phyloP scores from a whole-genome alignment of 2,329 filamentous ascomycete species.

The Claviceps humidiphila region DNA sequence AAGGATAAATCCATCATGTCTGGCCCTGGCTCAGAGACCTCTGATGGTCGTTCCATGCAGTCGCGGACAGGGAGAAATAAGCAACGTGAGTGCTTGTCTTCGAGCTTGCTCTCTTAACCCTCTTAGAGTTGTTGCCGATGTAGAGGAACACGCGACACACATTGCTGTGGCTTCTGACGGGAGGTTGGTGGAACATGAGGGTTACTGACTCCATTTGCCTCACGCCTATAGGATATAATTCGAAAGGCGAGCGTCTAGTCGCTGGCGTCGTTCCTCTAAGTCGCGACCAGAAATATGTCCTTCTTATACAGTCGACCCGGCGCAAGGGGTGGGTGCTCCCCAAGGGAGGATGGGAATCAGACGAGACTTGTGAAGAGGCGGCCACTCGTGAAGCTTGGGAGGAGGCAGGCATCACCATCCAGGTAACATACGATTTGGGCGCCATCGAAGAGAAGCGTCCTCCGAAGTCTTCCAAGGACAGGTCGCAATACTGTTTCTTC shows the following conservation, averaged over 20 bases:
- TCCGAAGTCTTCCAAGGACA: conserved; percentile 56
- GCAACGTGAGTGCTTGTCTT: conserved; percentile 49
- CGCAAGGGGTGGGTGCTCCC: conserved; percentile 92
- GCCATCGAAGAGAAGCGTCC: conserved; percentile 73
- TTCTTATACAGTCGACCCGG: conserved; percentile 85
- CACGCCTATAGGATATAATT: conserved; percentile 61
- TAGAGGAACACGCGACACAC: neutral
- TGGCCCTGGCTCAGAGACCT: conserved; percentile 22
- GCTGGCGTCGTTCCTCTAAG: conserved; percentile 88
- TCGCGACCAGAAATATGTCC: conserved; percentile 70
- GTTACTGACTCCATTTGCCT: conserved; percentile 10
- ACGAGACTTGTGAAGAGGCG: conserved; percentile 76
- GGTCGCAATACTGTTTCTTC: conserved; percentile 62
- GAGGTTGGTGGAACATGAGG: conserved; percentile 2
- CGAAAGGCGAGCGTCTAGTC: conserved; percentile 85
- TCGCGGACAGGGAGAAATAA: conserved; percentile 66
- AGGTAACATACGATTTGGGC: conserved; percentile 73
- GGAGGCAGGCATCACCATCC: conserved; percentile 84
- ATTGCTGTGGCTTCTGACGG: neutral
- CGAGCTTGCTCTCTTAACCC: neutral
- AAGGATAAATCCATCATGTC: conserved; percentile 18
- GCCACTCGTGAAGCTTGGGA: conserved; percentile 93
- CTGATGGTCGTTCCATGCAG: conserved; percentile 46
- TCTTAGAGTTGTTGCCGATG: neutral
- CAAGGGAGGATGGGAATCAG: conserved; percentile 94